Percentiles rank a stretch among this genome's conserved stretches.
phyloP scores from a whole-genome alignment of 257 asterid genomes.

The Fraxinus quadrangulata region DNA sequence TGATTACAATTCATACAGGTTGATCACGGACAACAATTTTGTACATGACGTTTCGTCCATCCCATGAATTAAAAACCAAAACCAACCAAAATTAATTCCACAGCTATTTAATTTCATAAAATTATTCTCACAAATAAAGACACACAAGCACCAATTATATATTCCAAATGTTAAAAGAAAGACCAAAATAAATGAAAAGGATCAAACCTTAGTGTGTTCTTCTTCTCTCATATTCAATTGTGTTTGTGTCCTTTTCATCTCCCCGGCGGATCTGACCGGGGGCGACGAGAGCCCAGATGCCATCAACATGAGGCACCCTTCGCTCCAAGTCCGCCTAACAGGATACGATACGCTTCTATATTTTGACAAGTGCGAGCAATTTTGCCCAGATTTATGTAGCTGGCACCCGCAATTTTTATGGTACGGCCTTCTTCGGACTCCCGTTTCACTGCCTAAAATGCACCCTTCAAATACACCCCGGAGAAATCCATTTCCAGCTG shows the following conservation, averaged over 20 bases:
- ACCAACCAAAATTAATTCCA: too few species aligned
- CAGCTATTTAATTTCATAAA: neutral
- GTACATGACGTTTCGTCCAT: neutral
- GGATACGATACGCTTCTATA: constrained; percentile 43
- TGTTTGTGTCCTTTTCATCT: constrained; percentile 42
- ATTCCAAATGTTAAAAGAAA: too few species aligned
- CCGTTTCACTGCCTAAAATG: constrained; percentile 42
- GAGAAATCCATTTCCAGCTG: constrained; percentile 54
- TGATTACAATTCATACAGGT: neutral
- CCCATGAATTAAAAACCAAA: neutral
- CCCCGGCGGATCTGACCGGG: constrained; percentile 32
- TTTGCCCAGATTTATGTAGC: constrained; percentile 39
- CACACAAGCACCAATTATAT: neutral
- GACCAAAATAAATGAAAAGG: neutral
- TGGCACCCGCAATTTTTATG: constrained; percentile 56
- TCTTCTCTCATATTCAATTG: constrained; percentile 38
- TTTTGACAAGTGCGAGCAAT: constrained; percentile 25
- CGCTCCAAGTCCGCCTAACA: constrained; percentile 65
- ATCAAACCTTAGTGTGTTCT: constrained; percentile 16
- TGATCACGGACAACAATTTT: neutral
- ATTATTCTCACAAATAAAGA: neutral
- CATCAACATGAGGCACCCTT: constrained; percentile 9
- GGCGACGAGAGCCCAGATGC: constrained; percentile 28
- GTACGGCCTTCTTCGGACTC: constrained; percentile 45
- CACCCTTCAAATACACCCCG: constrained; percentile 51